Conservation (phyloP, 2,329 filamentous ascomycete species). For the Botrytis squamosa region DNA sequence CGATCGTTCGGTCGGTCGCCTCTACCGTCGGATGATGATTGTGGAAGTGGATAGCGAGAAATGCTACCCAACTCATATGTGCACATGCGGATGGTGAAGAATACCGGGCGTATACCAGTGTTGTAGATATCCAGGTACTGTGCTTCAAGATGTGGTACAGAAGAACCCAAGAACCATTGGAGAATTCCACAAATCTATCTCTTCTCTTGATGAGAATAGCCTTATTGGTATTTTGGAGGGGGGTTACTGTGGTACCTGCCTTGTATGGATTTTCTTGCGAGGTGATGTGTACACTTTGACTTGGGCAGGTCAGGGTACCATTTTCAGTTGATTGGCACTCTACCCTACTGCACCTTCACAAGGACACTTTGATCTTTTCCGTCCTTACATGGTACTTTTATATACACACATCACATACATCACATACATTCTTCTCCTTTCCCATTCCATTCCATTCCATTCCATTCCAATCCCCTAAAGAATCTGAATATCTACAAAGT, state of each 20-base stretch:
- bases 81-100: not conserved
- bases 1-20: conserved; percentile 4
- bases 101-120: not conserved
- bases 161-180: conserved; percentile 6
- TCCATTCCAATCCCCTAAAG: not conserved
- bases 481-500: not conserved
- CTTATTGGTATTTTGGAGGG: not conserved
- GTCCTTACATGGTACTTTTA: not conserved
- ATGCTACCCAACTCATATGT: not conserved
- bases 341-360: not conserved
- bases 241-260: not conserved
- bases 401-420: not conserved
- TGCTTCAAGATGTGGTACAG: not conserved
- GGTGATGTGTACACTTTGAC: not conserved
- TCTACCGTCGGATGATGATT: not conserved
- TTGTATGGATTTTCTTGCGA: conserved; percentile 3
- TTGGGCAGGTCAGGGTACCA: not conserved
- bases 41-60: conserved; percentile 1
- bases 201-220: not conserved
- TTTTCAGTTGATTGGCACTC: not conserved
- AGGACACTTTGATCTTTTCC: not conserved
- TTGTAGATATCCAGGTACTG: conserved; percentile 2
- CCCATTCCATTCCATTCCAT: not conserved
- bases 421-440: not conserved
- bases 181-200: not conserved